Percentiles rank a stretch among this genome's conserved stretches.
Evolutionary conservation across 2,329 filamentous ascomycete genomes (phyloP).

Genomic region (Diaporthe nobilis): DNA sequence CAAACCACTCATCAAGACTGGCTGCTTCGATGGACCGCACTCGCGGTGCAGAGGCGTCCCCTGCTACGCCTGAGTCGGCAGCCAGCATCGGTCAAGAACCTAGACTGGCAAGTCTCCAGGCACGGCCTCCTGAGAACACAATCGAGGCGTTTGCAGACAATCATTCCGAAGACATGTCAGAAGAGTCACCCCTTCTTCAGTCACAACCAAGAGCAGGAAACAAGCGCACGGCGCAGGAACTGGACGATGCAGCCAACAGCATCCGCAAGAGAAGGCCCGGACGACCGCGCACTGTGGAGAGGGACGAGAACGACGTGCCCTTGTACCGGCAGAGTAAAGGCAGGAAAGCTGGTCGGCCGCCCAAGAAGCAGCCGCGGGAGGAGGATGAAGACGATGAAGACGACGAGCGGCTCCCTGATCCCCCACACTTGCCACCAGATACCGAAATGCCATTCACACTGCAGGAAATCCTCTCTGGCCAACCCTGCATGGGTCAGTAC

Average conservation of each 20-base stretch:
- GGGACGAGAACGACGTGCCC: no score
- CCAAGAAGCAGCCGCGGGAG: no score
- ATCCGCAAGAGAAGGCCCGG: background rate
- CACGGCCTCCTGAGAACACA: background rate
- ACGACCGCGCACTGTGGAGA: no score
- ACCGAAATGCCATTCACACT: background rate
- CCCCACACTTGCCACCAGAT: no score
- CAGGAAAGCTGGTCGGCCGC: no score
- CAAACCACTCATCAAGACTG: no score
- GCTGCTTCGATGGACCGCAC: no score
- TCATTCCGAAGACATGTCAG: background rate
- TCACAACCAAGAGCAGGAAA: no score
- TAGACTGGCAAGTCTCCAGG: no score
- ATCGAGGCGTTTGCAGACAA: background rate
- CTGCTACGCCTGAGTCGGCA: background rate
- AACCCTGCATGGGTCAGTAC: background rate
- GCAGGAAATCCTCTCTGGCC: no score
- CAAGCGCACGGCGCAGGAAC: background rate
- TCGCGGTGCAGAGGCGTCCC: no score
- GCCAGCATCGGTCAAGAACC: background rate
- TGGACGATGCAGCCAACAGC: background rate
- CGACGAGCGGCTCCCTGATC: background rate
- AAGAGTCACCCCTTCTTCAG: background rate
- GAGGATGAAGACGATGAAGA: background rate
- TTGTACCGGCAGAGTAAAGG: no score